A percentile compares a stretch with the other conserved stretches of the same genome.
These are phyloP conservation scores for Aspergillus felis DNA, from an alignment of 2,329 filamentous ascomycete species.

Conservation along the genomic window DNA sequence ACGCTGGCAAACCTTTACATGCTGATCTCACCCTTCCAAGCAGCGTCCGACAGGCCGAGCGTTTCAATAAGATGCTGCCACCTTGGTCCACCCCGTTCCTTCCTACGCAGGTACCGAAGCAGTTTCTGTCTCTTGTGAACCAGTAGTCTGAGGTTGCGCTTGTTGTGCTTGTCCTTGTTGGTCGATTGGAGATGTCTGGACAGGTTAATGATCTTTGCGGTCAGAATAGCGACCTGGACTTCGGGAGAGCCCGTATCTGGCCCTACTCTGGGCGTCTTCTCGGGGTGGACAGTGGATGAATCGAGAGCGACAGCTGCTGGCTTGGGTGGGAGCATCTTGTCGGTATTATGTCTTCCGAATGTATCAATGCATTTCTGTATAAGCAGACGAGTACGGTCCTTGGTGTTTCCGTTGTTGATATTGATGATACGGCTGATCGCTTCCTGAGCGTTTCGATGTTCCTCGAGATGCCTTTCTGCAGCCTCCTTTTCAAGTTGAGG, in stretches of 20 bases:
- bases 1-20: conserved; percentile 46
- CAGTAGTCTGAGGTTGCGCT: conserved; percentile 79
- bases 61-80: conserved; percentile 84
- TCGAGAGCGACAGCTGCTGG: conserved; percentile 41
- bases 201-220: conserved; percentile 83
- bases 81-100: conserved; percentile 84
- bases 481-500: conserved; percentile 39
- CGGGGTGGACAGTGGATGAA: conserved; percentile 32
- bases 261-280: conserved; percentile 66
- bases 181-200: conserved; percentile 66
- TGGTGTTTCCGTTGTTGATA: conserved; percentile 70
- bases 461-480: conserved; percentile 46
- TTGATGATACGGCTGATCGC: conserved; percentile 77
- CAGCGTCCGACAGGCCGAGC: conserved; percentile 79
- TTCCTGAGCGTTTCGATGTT: conserved; percentile 65
- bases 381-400: conserved; percentile 77
- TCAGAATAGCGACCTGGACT: conserved; percentile 96
- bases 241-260: conserved; percentile 93
- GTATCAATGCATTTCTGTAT: conserved; percentile 77
- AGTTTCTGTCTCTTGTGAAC: conserved; percentile 88
- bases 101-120: conserved; percentile 77
- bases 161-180: conserved; percentile 90
- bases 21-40: conserved; percentile 86
- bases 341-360: conserved; percentile 90
- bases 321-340: conserved; percentile 63